These are phyloP conservation scores for Barnettozyma salicaria DNA, from an alignment of 805 yeast species.

Conservation along the genomic window DNA sequence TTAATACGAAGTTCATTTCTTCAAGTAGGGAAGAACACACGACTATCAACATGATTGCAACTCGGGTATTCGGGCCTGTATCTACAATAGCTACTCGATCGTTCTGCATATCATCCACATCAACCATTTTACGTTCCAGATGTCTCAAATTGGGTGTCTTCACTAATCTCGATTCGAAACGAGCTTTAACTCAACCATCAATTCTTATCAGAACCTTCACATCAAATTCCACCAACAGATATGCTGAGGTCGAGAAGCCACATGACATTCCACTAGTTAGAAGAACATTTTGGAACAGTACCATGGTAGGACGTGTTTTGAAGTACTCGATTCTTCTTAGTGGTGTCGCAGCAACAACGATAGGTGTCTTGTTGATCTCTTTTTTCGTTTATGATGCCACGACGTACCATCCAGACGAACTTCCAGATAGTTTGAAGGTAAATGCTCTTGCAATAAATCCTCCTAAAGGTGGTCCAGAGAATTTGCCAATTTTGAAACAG, in stretches of 20 bases:
- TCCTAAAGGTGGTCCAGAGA: conserved; percentile 62
- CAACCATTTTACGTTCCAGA: too few species aligned
- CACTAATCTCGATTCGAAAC: neutral
- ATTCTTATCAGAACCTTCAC: conserved; percentile 4
- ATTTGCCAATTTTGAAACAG: conserved; percentile 52
- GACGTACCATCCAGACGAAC: conserved; percentile 44
- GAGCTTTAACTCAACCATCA: neutral
- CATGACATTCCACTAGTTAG: conserved; percentile 19
- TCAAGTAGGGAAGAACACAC: too few species aligned
- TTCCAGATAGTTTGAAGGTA: conserved; percentile 40
- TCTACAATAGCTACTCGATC: too few species aligned
- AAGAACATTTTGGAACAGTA: conserved; percentile 23
- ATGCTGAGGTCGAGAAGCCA: conserved; percentile 10
- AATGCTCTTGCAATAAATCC: conserved; percentile 51
- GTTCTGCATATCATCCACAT: too few species aligned
- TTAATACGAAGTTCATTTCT: too few species aligned
- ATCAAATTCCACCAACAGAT: conserved; percentile 3
- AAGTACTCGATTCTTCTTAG: conserved; percentile 32
- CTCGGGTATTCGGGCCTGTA: too few species aligned
- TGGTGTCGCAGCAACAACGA: conserved; percentile 40
- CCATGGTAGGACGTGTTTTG: conserved; percentile 29
- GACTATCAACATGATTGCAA: too few species aligned
- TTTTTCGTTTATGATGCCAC: conserved; percentile 63
- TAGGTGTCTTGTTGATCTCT: conserved; percentile 36
- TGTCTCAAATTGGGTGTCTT: neutral